A percentile compares a stretch with the other conserved stretches of the same genome.
Conservation (phyloP, 1,284 basidiomycete genomes). For the Rhodotorula mucilaginosa region DNA sequence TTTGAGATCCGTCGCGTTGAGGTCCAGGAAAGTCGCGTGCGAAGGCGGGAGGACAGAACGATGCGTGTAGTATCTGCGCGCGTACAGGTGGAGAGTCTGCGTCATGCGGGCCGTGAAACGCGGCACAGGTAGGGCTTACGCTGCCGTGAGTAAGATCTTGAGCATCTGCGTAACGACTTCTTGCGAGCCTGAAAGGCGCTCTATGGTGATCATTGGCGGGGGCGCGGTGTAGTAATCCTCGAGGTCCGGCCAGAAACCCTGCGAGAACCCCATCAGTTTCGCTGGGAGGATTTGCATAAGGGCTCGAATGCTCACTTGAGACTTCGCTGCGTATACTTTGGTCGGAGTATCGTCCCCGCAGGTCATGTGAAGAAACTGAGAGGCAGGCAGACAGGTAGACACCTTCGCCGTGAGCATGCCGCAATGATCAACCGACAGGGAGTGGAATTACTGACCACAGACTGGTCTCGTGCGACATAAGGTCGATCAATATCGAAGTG, state of each 20-base stretch:
- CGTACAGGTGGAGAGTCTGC: too few relatives aligned
- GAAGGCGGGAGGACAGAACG: slow-evolving; percentile 17
- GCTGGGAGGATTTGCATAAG: too few relatives aligned
- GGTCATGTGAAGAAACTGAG: slow-evolving; percentile 28
- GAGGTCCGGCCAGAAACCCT: slow-evolving; percentile 42
- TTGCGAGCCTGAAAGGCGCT: slow-evolving; percentile 4
- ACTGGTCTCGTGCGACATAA: slow-evolving; percentile 2
- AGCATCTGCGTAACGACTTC: slow-evolving; percentile 9
- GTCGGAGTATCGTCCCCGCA: slow-evolving; percentile 24
- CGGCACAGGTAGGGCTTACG: not conserved
- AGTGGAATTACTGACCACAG: not conserved
- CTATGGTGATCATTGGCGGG: slow-evolving; percentile 19
- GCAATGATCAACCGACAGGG: too few relatives aligned
- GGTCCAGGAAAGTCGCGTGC: slow-evolving; percentile 12
- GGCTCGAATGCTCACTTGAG: slow-evolving; percentile 8
- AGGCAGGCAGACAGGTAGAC: not conserved
- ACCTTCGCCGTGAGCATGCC: too few relatives aligned
- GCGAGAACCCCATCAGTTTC: not conserved
- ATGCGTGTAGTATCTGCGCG: slow-evolving; percentile 12
- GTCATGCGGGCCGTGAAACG: not conserved
- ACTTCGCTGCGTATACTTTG: slow-evolving; percentile 16
- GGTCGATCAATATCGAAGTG: slow-evolving; percentile 29
- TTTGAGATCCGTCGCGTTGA: not conserved
- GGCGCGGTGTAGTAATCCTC: slow-evolving; percentile 34
- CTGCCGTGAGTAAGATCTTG: slow-evolving; percentile 15